Conservation (phyloP, 805 yeast species). For the Nakazawaea ernobii region DNA sequence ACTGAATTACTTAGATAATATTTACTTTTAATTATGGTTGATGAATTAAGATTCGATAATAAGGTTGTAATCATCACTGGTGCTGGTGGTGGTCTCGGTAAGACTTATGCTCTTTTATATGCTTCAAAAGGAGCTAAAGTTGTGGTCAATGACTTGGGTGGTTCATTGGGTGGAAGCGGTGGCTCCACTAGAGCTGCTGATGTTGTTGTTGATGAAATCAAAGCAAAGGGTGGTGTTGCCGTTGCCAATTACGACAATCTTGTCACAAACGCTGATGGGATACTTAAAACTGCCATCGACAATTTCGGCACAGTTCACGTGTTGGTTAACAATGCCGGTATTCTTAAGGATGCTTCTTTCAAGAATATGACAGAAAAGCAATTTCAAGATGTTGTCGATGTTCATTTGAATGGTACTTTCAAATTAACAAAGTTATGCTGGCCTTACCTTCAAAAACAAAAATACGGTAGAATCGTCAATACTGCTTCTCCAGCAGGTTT, state of each 20-base stretch:
- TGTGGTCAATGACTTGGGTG: conserved; percentile 92
- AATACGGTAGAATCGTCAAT: conserved; percentile 83
- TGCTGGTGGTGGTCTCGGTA: conserved; percentile 97
- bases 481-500: conserved; percentile 98
- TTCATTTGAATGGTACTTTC: conserved; percentile 87
- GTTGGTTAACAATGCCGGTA: conserved; percentile 92
- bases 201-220: conserved; percentile 81
- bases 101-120: conserved; percentile 77
- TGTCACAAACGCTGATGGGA: conserved; percentile 72
- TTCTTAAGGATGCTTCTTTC: conserved; percentile 81
- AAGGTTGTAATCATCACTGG: conserved; percentile 94
- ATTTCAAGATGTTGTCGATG: conserved; percentile 74
- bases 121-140: conserved; percentile 92
- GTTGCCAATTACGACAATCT: conserved; percentile 94
- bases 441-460: conserved; percentile 81
- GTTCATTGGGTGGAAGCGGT: conserved; percentile 70
- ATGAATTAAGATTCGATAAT: conserved; percentile 53
- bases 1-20: background rate
- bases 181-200: conserved; percentile 76
- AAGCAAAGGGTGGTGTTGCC: conserved; percentile 71
- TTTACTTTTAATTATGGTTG: conserved; percentile 7
- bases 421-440: conserved; percentile 85
- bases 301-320: conserved; percentile 86
- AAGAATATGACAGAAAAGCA: conserved; percentile 80
- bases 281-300: conserved; percentile 79